A percentile compares a stretch with the other conserved stretches of the same genome.
phyloP scores from a whole-genome alignment of 345 rosid species.

The Syzygium aqueum region DNA sequence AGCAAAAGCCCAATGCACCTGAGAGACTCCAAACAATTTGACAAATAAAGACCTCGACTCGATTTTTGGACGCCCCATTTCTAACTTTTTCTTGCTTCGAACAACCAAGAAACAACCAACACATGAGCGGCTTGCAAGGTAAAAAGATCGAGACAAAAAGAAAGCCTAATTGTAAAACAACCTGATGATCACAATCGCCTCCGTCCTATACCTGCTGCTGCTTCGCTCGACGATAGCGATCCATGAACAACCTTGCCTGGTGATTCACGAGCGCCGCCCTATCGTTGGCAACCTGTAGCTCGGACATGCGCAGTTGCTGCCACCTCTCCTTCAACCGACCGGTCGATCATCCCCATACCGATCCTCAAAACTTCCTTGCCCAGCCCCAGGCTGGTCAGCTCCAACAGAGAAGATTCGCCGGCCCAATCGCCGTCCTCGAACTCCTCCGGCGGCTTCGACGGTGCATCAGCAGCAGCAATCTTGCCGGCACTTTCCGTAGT shows the following conservation, averaged over 20 bases:
- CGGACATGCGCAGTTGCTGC: background rate
- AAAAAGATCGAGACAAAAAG: background rate
- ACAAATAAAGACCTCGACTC: no score
- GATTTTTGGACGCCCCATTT: no score
- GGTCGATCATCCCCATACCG: background rate
- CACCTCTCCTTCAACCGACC: background rate
- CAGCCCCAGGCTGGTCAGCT: background rate
- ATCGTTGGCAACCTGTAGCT: background rate
- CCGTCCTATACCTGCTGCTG: background rate
- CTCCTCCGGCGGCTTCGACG: background rate
- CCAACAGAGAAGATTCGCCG: background rate
- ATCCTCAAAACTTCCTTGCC: background rate
- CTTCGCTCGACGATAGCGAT: background rate
- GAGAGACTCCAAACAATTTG: no score
- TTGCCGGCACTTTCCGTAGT: background rate
- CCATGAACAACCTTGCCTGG: background rate
- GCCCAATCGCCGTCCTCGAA: background rate
- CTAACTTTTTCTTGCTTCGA: background rate
- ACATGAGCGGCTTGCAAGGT: background rate
- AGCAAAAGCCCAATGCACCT: background rate
- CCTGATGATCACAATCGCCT: background rate
- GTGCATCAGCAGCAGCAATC: background rate
- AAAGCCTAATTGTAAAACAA: background rate
- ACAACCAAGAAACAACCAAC: background rate
- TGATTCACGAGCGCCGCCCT: background rate